These are phyloP conservation scores for Silene conica DNA, from an alignment of 148 eudicot genomes.

Conservation along the genomic window DNA sequence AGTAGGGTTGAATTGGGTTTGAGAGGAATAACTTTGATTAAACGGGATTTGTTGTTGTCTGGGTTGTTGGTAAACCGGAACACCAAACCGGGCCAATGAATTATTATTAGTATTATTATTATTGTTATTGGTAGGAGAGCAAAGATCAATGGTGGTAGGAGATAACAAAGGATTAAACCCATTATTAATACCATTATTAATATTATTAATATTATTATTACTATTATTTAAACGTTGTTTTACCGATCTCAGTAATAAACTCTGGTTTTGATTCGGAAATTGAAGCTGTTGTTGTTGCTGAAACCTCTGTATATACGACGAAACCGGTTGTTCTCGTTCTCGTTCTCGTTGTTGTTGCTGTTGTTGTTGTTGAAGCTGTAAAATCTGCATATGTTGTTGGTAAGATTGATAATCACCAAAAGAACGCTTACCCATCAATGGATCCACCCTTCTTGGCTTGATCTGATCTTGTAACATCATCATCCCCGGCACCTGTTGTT, in stretches of 20 bases:
- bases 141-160: conserved; percentile 32
- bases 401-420: conserved; percentile 57
- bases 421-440: conserved; percentile 60
- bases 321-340: conserved; percentile 11
- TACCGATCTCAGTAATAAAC: conserved; percentile 42
- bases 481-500: conserved; percentile 10
- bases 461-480: conserved; percentile 41
- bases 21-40: conserved; percentile 6
- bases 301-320: not conserved
- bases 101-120: conserved; percentile 12
- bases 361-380: conserved; percentile 15
- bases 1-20: conserved; percentile 5
- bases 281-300: conserved; percentile 8
- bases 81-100: conserved; percentile 39
- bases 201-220: not conserved
- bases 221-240: conserved; percentile 35
- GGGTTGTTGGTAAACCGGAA: conserved; percentile 42
- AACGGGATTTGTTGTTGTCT: conserved; percentile 25
- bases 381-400: conserved; percentile 24
- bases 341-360: conserved; percentile 7
- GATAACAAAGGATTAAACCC: conserved; percentile 36
- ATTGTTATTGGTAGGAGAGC: conserved; percentile 26
- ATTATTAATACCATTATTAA: conserved; percentile 9
- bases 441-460: conserved; percentile 39
- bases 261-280: not conserved